Base-by-base conservation (phyloP, 2,329 filamentous ascomycete species). In the Fusarium solani-melongenae region DNA sequence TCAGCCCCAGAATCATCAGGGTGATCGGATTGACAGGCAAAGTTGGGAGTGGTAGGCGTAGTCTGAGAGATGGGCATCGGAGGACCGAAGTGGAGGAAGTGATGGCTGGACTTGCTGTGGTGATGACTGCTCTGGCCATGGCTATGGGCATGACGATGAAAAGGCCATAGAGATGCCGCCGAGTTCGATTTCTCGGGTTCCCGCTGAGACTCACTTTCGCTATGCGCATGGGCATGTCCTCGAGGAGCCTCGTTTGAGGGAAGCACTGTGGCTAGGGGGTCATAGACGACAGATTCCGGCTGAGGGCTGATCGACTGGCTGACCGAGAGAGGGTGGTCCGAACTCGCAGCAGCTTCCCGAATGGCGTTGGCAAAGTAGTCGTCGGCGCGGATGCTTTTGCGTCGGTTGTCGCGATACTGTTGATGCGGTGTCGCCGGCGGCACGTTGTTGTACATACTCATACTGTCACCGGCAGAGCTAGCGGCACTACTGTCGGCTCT, bases 401-500 rank as follows among this genome's bases (percentile, higher is more conserved):
- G 82, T 80, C 88, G 79, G 78, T 86, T 77, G 79, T 91, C 79
- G 82, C 88, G 79, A 78, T 86, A 59, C 27, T 74, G 73, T 24
- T 72, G 79, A 83, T 91, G 77, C 81, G 88, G 77, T 79, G 89
- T 82, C 82, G 89, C 87, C 82, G 89, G 87, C 29, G 86, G 84
- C 46, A 82, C 81, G 41, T 76, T 83, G 65, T 81, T 82, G 60
- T 81, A 79, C 71, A 87, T 82, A 66, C 87, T 86, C 69, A 87
- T 81, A 66, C 86, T 86, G 57, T 92, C 91, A 20, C 87, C 89
- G 2, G 86, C 86, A 62, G 90, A 93, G 81, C 91, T 93, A 51
- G 90, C 89, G 53, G 87, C 89, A 73, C 89, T 92, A 80, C 92
- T 92, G 24, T 86, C 82, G 46, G 90, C 90, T 71, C 90, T 85